phyloP scores from a whole-genome alignment of 176 grass and related monocot genomes.

The Ensete glaucum region DNA sequence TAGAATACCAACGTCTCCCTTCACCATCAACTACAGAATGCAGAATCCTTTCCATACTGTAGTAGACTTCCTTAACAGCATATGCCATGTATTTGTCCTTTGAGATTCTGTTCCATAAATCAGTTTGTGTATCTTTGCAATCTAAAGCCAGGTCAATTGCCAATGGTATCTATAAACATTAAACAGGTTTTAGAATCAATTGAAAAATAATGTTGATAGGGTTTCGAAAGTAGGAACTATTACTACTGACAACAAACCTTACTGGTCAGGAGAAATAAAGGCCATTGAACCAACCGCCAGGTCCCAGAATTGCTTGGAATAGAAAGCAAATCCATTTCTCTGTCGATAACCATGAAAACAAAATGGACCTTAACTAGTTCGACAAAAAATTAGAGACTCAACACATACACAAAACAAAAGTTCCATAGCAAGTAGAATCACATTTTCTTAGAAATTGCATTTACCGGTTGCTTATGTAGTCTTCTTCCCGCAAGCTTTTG shows the following conservation, averaged over 20 bases:
- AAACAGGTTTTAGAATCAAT: conserved; percentile 20
- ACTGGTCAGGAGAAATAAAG: conserved; percentile 88
- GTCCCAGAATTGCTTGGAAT: conserved; percentile 91
- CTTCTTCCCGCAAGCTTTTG: conserved; percentile 96
- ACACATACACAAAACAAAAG: too few relatives aligned
- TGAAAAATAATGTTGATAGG: not conserved
- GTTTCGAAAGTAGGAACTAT: conserved; percentile 4
- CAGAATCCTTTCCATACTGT: conserved; percentile 73
- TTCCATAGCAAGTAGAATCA: not conserved
- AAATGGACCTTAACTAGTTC: not conserved
- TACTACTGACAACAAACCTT: conserved; percentile 48
- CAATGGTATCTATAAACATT: conserved; percentile 69
- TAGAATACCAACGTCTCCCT: conserved; percentile 69
- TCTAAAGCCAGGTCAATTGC: conserved; percentile 77
- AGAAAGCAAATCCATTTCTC: conserved; percentile 96
- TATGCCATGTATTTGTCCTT: conserved; percentile 97
- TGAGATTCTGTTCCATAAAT: conserved; percentile 77
- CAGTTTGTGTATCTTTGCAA: conserved; percentile 62
- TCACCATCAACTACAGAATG: conserved; percentile 69
- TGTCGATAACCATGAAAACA: conserved; percentile 26
- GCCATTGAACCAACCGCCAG: conserved; percentile 83
- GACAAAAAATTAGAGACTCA: not conserved
- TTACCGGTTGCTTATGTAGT: conserved; percentile 82
- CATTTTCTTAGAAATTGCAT: not conserved
- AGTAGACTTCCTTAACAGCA: conserved; percentile 88